These are phyloP conservation scores for Globisporangium irregulare DNA, from an alignment of 352 stramenopile genomes.

Conservation along the genomic window DNA sequence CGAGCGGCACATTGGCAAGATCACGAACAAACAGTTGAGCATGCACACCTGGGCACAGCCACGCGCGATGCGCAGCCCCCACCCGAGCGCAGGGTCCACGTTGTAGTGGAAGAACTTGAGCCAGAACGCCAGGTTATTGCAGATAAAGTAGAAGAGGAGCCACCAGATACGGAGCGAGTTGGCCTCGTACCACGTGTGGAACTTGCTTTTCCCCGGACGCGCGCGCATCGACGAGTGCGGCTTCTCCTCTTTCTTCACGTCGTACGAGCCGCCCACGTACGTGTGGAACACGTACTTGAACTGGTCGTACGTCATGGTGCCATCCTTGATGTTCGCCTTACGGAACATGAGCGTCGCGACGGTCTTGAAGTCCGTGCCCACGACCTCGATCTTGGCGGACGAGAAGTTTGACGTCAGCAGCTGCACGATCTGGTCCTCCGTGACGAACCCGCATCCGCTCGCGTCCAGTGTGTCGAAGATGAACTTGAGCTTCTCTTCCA, in stretches of 20 bases:
- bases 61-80: slow-evolving; percentile 65
- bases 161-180: slow-evolving; percentile 80
- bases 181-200: slow-evolving; percentile 61
- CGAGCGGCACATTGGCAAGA: slow-evolving; percentile 76
- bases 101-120: slow-evolving; percentile 73
- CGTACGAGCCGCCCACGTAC: slow-evolving; percentile 65
- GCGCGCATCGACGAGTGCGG: slow-evolving; percentile 24
- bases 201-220: slow-evolving; percentile 48
- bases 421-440: slow-evolving; percentile 56
- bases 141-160: slow-evolving; percentile 64
- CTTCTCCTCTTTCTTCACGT: slow-evolving; percentile 31
- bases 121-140: slow-evolving; percentile 73
- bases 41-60: slow-evolving; percentile 74
- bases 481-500: slow-evolving; percentile 76
- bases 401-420: slow-evolving; percentile 77
- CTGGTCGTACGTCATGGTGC: slow-evolving; percentile 65
- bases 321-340: slow-evolving; percentile 55
- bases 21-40: slow-evolving; percentile 74
- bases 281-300: slow-evolving; percentile 70
- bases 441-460: slow-evolving; percentile 47
- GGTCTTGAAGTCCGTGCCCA: slow-evolving; percentile 66
- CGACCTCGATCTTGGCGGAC: slow-evolving; percentile 61
- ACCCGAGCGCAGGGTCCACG: slow-evolving; percentile 71
- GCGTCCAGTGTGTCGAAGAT: slow-evolving; percentile 84
- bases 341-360: slow-evolving; percentile 70